phyloP scores from a whole-genome alignment of 1,284 basidiomycete genomes.

The Rhodofomes roseus region DNA sequence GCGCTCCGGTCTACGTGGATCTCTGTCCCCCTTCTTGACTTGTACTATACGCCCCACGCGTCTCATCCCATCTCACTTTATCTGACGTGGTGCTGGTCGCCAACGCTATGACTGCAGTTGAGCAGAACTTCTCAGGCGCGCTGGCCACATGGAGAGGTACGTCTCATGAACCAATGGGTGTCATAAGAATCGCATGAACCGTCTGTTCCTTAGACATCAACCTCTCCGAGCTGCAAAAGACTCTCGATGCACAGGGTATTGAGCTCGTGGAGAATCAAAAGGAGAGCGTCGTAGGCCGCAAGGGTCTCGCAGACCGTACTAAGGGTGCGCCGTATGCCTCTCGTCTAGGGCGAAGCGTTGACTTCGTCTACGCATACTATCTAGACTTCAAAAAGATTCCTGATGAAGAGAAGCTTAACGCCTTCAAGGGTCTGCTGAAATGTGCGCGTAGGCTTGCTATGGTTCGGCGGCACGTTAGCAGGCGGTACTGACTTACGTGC shows the following conservation, averaged over 20 bases:
- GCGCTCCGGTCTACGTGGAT: neutral
- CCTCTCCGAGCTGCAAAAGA: conserved; percentile 88
- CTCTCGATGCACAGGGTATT: conserved; percentile 84
- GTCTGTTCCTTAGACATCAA: conserved; percentile 63
- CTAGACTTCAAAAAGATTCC: conserved; percentile 92
- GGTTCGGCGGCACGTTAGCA: neutral
- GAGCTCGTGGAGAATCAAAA: conserved; percentile 98
- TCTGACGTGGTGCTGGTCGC: conserved; percentile 1
- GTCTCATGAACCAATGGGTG: neutral
- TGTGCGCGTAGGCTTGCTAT: conserved; percentile 38
- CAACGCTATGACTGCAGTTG: conserved; percentile 23
- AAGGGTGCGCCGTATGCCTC: conserved; percentile 56
- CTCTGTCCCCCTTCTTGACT: neutral
- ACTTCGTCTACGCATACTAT: neutral
- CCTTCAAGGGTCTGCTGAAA: conserved; percentile 87
- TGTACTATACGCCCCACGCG: neutral
- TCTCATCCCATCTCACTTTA: neutral
- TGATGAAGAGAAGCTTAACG: conserved; percentile 79
- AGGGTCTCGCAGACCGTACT: conserved; percentile 89
- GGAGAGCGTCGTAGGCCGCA: conserved; percentile 90
- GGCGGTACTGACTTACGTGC: neutral
- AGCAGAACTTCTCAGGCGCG: conserved; percentile 83
- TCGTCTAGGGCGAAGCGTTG: neutral
- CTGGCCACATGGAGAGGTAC: conserved; percentile 86
- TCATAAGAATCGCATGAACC: neutral